phyloP scores from a whole-genome alignment of 805 yeast genomes.

The Candida sithepensis region DNA sequence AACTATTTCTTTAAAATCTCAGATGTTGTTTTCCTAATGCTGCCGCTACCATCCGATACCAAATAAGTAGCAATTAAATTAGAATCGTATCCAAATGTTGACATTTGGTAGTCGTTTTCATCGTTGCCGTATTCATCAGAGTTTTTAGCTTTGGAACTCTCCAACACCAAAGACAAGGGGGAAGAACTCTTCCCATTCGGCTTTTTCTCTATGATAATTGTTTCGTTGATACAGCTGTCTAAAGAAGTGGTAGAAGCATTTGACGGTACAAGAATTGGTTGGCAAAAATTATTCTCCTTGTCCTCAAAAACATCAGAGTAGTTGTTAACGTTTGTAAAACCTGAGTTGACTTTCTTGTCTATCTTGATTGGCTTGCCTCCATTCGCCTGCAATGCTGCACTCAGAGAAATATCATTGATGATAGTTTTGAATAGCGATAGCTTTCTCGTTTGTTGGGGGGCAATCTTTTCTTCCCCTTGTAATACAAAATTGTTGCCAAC shows the following conservation, averaged over 20 bases:
- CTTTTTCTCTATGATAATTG: slow-evolving; percentile 17
- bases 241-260: not conserved
- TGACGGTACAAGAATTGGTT: not conserved
- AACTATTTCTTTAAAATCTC: too few relatives aligned
- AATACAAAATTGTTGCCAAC: too few relatives aligned
- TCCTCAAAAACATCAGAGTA: slow-evolving; percentile 11
- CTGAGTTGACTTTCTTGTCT: slow-evolving; percentile 11
- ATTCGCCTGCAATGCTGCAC: slow-evolving; percentile 37
- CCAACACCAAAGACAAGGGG: slow-evolving; percentile 17
- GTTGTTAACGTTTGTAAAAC: slow-evolving; percentile 16
- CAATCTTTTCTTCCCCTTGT: not conserved
- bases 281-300: slow-evolving; percentile 13
- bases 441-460: not conserved
- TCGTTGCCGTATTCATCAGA: not conserved
- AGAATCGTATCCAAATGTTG: slow-evolving; percentile 16
- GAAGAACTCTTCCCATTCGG: slow-evolving; percentile 8
- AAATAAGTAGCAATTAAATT: slow-evolving; percentile 17
- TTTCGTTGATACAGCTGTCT: slow-evolving; percentile 10
- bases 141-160: slow-evolving; percentile 5
- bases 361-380: slow-evolving; percentile 20
- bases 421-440: slow-evolving; percentile 27
- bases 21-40: not conserved
- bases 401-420: slow-evolving; percentile 35
- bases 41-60: not conserved
- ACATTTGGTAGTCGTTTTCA: slow-evolving; percentile 3